These are phyloP conservation scores for Beauveria brongniartii DNA, from an alignment of 2,329 filamentous ascomycete species.

Conservation along the genomic window DNA sequence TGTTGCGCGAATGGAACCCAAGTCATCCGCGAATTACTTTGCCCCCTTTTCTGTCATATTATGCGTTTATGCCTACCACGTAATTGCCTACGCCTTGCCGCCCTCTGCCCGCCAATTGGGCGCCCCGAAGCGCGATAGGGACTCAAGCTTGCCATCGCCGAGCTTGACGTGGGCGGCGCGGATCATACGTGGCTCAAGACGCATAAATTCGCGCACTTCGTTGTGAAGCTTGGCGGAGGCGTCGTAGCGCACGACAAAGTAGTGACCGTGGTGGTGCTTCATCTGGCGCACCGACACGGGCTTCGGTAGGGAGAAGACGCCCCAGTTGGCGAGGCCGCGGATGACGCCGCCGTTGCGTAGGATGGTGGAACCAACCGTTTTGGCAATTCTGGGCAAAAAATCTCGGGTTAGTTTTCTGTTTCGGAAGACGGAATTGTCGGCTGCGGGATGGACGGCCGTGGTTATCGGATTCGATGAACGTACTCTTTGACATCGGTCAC, in stretches of 20 bases:
- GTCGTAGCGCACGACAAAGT: constrained; percentile 98
- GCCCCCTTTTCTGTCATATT: background rate
- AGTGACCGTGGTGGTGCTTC: constrained; percentile 77
- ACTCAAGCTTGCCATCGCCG: constrained; percentile 53
- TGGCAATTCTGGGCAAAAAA: constrained; percentile 62
- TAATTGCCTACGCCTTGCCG: constrained; percentile 21
- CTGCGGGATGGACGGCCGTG: background rate
- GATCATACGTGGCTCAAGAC: constrained; percentile 84
- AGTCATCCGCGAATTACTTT: too few species aligned
- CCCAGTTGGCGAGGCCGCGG: constrained; percentile 92
- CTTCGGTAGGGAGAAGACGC: constrained; percentile 77
- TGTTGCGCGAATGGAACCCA: background rate
- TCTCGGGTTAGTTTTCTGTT: constrained; percentile 11
- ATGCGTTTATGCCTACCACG: background rate
- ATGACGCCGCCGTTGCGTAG: constrained; percentile 81
- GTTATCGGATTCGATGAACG: constrained; percentile 23
- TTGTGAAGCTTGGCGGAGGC: constrained; percentile 64
- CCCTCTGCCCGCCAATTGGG: constrained; percentile 39
- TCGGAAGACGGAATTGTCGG: background rate
- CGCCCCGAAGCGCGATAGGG: constrained; percentile 39
- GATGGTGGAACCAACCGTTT: constrained; percentile 73
- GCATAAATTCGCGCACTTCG: constrained; percentile 65
- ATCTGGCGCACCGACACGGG: constrained; percentile 74
- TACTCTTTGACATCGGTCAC: constrained; percentile 94
- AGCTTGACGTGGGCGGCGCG: constrained; percentile 81